Conservation (phyloP, 2,329 filamentous ascomycete species). For the Aureobasidium sp. region DNA sequence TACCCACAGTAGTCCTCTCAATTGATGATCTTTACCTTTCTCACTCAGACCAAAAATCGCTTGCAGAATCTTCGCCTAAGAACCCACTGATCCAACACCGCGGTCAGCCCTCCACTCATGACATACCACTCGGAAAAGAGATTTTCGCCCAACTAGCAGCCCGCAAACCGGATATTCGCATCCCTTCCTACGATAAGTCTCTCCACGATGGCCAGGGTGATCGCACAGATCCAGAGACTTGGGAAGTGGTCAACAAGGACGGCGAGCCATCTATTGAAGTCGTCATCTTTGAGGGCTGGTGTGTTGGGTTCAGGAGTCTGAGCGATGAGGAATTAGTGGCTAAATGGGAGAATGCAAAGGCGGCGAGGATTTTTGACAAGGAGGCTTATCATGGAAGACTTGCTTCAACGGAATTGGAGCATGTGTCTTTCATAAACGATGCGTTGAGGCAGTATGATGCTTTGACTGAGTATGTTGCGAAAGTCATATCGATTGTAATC, state of each 20-base stretch:
- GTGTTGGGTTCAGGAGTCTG: slow-evolving; percentile 69
- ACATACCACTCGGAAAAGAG: slow-evolving; percentile 53
- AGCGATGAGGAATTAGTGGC: slow-evolving; percentile 45
- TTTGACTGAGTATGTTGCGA: slow-evolving; percentile 41
- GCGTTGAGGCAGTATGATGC: slow-evolving; percentile 49
- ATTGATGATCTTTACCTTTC: slow-evolving; percentile 86
- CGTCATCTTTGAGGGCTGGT: slow-evolving; percentile 86
- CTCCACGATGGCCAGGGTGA: slow-evolving; percentile 69
- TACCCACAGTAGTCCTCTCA: slow-evolving; percentile 63
- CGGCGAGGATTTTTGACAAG: slow-evolving; percentile 38
- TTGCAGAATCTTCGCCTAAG: slow-evolving; percentile 55
- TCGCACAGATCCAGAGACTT: slow-evolving; percentile 53
- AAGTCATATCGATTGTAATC: not conserved
- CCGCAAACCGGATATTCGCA: slow-evolving; percentile 42
- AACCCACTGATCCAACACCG: slow-evolving; percentile 75
- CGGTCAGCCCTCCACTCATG: slow-evolving; percentile 78
- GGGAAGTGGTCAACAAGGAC: slow-evolving; percentile 51
- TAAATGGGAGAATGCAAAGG: slow-evolving; percentile 43
- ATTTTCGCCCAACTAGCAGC: slow-evolving; percentile 54
- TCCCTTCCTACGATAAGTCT: slow-evolving; percentile 81
- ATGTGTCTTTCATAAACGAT: slow-evolving; percentile 52
- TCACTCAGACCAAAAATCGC: slow-evolving; percentile 56
- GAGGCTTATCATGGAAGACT: slow-evolving; percentile 43
- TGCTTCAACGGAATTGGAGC: slow-evolving; percentile 45
- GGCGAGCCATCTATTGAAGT: slow-evolving; percentile 43